Evolutionary conservation across 768 basidiomycete species (phyloP), one percentile per base, ranked within the genome.

Genomic region (Candolleomyces aberdarensis): DNA sequence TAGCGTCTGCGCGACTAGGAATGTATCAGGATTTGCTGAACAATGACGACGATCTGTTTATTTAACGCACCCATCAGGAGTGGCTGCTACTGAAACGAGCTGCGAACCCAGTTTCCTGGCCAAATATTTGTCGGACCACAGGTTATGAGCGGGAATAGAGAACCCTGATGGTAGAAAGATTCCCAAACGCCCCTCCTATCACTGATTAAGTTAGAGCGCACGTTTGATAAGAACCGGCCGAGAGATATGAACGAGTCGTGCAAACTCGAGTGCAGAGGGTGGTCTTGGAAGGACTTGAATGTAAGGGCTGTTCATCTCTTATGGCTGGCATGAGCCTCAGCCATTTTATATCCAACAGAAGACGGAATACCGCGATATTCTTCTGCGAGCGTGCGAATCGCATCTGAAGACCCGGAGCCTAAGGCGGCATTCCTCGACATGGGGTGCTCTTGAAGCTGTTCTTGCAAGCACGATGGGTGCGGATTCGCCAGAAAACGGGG

Each of bases 201-300:
- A 26, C 47, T 44, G 48, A 46, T 44, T 13, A 26, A 44, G 14
- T 52, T 46, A 22, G 15, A 31, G 15, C 50, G 41, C 58, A 84
- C 92, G 86, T 79, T 83, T 83, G 57, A 94, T 88, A 8, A 94
- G 67, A 15, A 87, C 88, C 3, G 92, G 92, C 60, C 91, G 78
- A 13, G 86, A 85, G 50, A 90, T 77, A 63, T 86, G 83, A 5
- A 88, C 80, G 17, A 92, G 73, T 55, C 85, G 77, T 43, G 85
- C 77, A 65, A 94, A 92, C 68, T 92, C 84, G 20, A 92, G 66
- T 6, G 89, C 72, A 0, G 85, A 82, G 26, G 92, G 92, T 14
- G 86, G 81, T 13, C 65, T 60, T 39, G 84, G 75, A 8, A 89
- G 71, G 17, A 79, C 71, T 44, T 83, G 78, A 57, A 83, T 76